Evolutionary conservation across 352 stramenopile genomes (phyloP), one percentile per base, ranked within the genome.

Genomic region (Phytophthora ramorum): DNA sequence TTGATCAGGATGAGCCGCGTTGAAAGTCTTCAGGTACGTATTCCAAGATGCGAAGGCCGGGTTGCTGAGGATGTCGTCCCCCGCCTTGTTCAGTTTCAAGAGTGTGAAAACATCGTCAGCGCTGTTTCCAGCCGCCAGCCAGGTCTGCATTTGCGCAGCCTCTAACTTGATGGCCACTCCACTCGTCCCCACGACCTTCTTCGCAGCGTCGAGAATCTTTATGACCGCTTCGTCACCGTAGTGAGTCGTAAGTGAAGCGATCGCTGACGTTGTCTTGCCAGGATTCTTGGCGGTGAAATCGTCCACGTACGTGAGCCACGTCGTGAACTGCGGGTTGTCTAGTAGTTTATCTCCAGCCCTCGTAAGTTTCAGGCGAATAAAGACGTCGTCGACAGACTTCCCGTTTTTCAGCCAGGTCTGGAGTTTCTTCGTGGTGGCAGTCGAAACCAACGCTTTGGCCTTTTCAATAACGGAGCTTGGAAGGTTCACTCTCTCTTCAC

Each of bases 351-450:
- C 38, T 4, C 38, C 19, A 7, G 38, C 26, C 2, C 10, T 60
- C 7, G 34, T 30, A 8, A 45, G 34, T n/a, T 56, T 12, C n/a
- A 56, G 7, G 20, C 34, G 49, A 14, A 34, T 32, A 13, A 56
- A 56, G 17, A 56, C 49, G 10, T 44, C 32, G 19, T 56, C 49
- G 5, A 37, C 24, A 4, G 49, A 56, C 46, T 56, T 56, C 12
- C 19, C 34, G 2, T 19, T 44, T n/a, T 3, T 46, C 40, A 24
- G n/a, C 14, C 19, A 26, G n/a, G 7, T 46, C n/a, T 46, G n/a
- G 40, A 46, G 10, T 26, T 20, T 24, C n/a, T 46, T 10, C 16
- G 40, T 5, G 3, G 40, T 26, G 17, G 40, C 40, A 4, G 40
- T 24, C n/a, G 40, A 13, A 10, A 14, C n/a, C 17, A 26, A 24